A percentile compares a stretch with the other conserved stretches of the same genome.
Evolutionary conservation across 2,329 filamentous ascomycete genomes (phyloP).

Genomic region (Rosellinia necatrix): DNA sequence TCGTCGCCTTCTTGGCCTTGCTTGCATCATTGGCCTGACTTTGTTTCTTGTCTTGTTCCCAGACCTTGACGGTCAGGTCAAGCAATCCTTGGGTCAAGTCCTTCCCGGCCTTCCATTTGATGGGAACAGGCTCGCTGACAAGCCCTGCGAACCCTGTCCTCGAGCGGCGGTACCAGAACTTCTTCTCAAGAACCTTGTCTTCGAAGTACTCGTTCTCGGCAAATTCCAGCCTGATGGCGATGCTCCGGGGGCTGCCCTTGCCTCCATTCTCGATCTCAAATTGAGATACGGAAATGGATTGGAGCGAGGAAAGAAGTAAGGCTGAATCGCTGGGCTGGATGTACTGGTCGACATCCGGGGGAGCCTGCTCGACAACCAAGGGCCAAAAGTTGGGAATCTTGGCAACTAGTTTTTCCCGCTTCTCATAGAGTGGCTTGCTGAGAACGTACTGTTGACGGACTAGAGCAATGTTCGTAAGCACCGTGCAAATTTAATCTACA

Average conservation of each 20-base stretch:
- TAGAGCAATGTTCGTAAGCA: constrained; percentile 42
- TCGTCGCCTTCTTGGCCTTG: constrained; percentile 51
- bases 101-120: constrained; percentile 84
- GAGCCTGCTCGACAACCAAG: constrained; percentile 87
- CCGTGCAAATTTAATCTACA: not conserved
- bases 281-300: constrained; percentile 72
- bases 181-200: constrained; percentile 81
- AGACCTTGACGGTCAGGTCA: constrained; percentile 71
- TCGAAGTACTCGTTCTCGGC: constrained; percentile 80
- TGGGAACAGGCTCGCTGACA: constrained; percentile 85
- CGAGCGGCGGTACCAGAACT: constrained; percentile 81
- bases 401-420: constrained; percentile 71
- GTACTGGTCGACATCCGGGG: constrained; percentile 84
- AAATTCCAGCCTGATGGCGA: constrained; percentile 80
- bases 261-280: constrained; percentile 73
- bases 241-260: constrained; percentile 77
- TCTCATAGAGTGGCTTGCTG: constrained; percentile 72
- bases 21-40: constrained; percentile 42
- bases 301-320: constrained; percentile 71
- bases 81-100: constrained; percentile 84
- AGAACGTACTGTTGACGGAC: constrained; percentile 75
- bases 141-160: constrained; percentile 73
- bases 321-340: constrained; percentile 80
- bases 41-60: constrained; percentile 60
- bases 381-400: constrained; percentile 91